Evolutionary conservation across 352 stramenopile genomes (phyloP).

Genomic region (Phytopythium litorale): DNA sequence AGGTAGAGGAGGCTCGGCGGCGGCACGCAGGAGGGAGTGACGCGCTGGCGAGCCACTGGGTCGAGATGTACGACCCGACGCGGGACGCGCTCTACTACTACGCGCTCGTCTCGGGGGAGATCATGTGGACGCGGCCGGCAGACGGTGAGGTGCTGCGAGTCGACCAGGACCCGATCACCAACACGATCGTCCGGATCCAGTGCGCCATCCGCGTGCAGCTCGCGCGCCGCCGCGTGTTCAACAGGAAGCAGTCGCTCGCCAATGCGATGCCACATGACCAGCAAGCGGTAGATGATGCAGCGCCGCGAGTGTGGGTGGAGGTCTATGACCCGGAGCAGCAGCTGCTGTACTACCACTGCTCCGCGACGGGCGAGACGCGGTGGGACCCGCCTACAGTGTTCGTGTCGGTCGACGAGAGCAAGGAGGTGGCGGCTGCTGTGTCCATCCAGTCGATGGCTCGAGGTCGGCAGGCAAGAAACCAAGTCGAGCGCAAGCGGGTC

Average conservation of each 20-base stretch:
- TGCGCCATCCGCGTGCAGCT: slow-evolving; percentile 46
- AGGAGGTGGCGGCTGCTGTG: slow-evolving; percentile 42
- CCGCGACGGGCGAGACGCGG: slow-evolving; percentile 34
- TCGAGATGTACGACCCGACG: slow-evolving; percentile 49
- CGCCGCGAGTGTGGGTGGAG: slow-evolving; percentile 40
- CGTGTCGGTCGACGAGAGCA: slow-evolving; percentile 34
- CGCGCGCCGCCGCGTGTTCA: slow-evolving; percentile 33
- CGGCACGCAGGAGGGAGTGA: not conserved
- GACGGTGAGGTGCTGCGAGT: slow-evolving; percentile 23
- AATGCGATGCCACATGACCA: not conserved
- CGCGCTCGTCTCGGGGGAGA: slow-evolving; percentile 29
- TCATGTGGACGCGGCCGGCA: slow-evolving; percentile 35
- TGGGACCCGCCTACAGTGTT: slow-evolving; percentile 39
- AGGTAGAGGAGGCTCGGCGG: slow-evolving; percentile 22
- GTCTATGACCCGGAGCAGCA: slow-evolving; percentile 58
- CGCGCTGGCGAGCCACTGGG: slow-evolving; percentile 22
- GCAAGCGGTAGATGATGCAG: not conserved
- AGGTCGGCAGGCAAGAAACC: slow-evolving; percentile 28
- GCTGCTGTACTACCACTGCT: slow-evolving; percentile 58
- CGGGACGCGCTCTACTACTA: slow-evolving; percentile 53
- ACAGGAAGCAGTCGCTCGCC: slow-evolving; percentile 19
- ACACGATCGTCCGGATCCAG: slow-evolving; percentile 40
- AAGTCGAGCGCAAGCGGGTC: slow-evolving; percentile 24
- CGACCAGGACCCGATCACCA: slow-evolving; percentile 38
- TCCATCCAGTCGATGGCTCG: slow-evolving; percentile 53